A percentile compares a stretch with the other conserved stretches of the same genome.
Conservation (phyloP, 495 filamentous ascomycete genomes). For the Daldinia decipiens region DNA sequence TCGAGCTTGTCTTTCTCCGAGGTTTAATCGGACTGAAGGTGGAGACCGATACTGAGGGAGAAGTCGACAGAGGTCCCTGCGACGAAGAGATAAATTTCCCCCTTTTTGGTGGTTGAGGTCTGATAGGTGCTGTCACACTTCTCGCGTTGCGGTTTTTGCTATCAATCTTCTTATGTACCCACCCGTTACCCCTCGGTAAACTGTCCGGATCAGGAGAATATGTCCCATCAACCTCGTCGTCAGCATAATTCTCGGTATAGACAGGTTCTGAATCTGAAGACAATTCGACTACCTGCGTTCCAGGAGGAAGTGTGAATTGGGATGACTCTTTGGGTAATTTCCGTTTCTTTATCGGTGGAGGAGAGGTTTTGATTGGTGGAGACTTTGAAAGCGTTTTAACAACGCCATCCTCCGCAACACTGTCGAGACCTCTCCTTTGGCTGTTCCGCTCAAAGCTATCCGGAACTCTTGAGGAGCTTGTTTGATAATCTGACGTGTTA, state of each 20-base stretch:
- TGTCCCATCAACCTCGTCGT: conserved; percentile 55
- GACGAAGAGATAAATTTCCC: conserved; percentile 26
- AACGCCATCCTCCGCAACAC: neutral
- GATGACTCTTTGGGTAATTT: conserved; percentile 18
- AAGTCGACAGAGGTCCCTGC: conserved; percentile 18
- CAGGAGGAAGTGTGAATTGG: conserved; percentile 49
- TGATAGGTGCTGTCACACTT: conserved; percentile 23
- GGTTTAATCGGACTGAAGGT: conserved; percentile 15
- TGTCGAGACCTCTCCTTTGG: neutral
- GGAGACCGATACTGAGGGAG: conserved; percentile 4
- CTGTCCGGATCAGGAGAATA: conserved; percentile 44
- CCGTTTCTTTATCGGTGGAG: conserved; percentile 22
- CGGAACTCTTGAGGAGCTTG: conserved; percentile 18
- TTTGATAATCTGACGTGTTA: conserved; percentile 36
- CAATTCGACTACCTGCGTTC: conserved; percentile 54
- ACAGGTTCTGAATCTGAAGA: conserved; percentile 53
- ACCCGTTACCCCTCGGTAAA: conserved; percentile 39
- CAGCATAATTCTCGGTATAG: conserved; percentile 54
- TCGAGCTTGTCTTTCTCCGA: conserved; percentile 38
- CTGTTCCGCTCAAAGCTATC: conserved; percentile 29
- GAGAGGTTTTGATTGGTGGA: conserved; percentile 33
- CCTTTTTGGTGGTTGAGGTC: conserved; percentile 13
- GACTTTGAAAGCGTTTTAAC: conserved; percentile 11
- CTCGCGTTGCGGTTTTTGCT: neutral
- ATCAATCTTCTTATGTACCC: conserved; percentile 41